Evolutionary conservation across 2,329 filamentous ascomycete genomes (phyloP).

Genomic region (Ophiosphaerella korrae): DNA sequence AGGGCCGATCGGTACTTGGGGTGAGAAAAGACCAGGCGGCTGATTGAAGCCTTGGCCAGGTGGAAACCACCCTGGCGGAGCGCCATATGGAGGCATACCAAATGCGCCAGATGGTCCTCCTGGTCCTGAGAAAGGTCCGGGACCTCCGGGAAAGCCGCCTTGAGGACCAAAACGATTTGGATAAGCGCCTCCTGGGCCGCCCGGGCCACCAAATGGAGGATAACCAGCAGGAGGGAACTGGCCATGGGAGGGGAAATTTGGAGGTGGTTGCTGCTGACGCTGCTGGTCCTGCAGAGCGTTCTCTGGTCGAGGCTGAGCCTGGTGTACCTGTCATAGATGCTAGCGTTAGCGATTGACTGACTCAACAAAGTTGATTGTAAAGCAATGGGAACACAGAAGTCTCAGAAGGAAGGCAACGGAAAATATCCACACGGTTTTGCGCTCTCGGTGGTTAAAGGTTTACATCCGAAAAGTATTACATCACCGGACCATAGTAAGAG

Average conservation of each 20-base stretch:
- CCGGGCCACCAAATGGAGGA: constrained; percentile 49
- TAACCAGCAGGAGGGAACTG: constrained; percentile 50
- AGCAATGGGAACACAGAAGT: constrained; percentile 19
- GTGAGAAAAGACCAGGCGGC: constrained; percentile 67
- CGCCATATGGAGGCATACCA: constrained; percentile 75
- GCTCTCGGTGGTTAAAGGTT: constrained; percentile 88
- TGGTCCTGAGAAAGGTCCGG: constrained; percentile 60
- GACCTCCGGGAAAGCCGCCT: constrained; percentile 51
- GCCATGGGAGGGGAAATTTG: constrained; percentile 47
- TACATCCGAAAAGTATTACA: constrained; percentile 96
- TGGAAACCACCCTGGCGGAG: constrained; percentile 75
- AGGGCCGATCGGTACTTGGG: constrained; percentile 64
- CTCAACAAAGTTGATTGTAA: constrained; percentile 12
- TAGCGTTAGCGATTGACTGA: constrained; percentile 27
- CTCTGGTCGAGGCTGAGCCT: constrained; percentile 32
- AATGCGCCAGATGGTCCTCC: constrained; percentile 58
- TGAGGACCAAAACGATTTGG: constrained; percentile 55
- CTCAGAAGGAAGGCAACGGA: constrained; percentile 99
- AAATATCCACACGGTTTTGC: constrained; percentile 93
- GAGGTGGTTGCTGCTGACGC: constrained; percentile 46
- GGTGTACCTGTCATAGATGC: constrained; percentile 37
- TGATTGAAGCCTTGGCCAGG: constrained; percentile 76
- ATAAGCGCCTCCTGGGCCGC: constrained; percentile 38
- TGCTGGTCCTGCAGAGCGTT: constrained; percentile 27
- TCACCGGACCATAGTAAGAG: constrained; percentile 63